These are phyloP conservation scores for Solanum virginianum DNA, from an alignment of 257 asterid species.

Conservation along the genomic window DNA sequence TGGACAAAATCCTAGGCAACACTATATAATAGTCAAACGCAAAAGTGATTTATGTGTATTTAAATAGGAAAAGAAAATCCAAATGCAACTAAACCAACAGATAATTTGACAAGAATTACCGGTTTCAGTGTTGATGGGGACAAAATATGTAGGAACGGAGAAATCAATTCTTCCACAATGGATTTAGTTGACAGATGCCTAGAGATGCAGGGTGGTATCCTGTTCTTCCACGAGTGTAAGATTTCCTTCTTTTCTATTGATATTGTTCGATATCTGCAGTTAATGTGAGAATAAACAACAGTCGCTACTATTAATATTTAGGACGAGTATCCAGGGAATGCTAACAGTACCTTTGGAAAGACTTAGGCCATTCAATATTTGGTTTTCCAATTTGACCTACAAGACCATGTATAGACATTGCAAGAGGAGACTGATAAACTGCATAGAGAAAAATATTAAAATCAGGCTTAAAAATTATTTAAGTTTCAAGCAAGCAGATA, in stretches of 20 bases:
- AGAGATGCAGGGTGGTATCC: slow-evolving; percentile 63
- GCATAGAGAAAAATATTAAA: slow-evolving; percentile 18
- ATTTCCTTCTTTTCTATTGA: slow-evolving; percentile 66
- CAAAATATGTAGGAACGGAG: slow-evolving; percentile 72
- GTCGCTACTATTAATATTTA: neutral
- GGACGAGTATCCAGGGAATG: neutral
- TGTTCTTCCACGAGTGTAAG: slow-evolving; percentile 65
- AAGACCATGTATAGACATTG: slow-evolving; percentile 52
- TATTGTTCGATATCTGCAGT: slow-evolving; percentile 46
- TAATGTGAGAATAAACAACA: slow-evolving; percentile 5
- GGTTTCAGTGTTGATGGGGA: slow-evolving; percentile 85
- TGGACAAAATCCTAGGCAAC: neutral
- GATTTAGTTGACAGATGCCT: slow-evolving; percentile 81
- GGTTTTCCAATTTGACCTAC: slow-evolving; percentile 72
- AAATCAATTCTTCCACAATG: slow-evolving; percentile 67
- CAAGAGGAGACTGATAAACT: slow-evolving; percentile 88
- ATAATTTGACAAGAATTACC: slow-evolving; percentile 30
- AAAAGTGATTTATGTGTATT: neutral
- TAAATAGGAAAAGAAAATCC: slow-evolving; percentile 1
- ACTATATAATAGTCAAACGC: neutral
- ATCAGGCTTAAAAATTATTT: neutral
- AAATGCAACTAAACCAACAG: neutral
- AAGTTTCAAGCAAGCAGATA: neutral
- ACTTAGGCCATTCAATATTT: slow-evolving; percentile 89
- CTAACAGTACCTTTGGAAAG: slow-evolving; percentile 61